phyloP scores from a whole-genome alignment of 2,329 filamentous ascomycete genomes.

The Aureobasidium sp. region DNA sequence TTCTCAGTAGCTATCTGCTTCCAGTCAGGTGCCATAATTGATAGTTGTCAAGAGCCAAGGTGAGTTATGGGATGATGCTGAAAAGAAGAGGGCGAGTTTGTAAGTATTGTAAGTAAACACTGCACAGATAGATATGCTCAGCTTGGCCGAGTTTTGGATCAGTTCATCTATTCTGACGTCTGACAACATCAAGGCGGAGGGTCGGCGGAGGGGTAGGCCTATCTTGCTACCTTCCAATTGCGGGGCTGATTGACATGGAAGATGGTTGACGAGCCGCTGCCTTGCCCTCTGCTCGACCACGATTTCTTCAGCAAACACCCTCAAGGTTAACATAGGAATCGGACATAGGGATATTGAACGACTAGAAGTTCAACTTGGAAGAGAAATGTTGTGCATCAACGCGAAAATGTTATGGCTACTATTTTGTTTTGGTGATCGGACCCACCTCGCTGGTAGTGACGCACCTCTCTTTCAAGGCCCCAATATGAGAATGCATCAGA shows the following conservation, averaged over 20 bases:
- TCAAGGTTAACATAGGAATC: background rate
- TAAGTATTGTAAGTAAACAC: background rate
- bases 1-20: conserved; percentile 45
- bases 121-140: background rate
- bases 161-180: background rate
- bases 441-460: background rate
- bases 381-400: background rate
- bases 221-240: conserved; percentile 9
- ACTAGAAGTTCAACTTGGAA: too few species aligned
- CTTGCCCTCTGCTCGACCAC: background rate
- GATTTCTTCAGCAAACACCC: background rate
- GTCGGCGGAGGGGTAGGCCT: background rate
- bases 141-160: background rate
- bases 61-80: background rate
- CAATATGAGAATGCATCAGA: background rate
- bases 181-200: background rate
- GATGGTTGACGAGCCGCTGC: background rate
- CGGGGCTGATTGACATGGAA: background rate
- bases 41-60: background rate
- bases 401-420: background rate
- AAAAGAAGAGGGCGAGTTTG: background rate
- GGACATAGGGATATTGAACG: background rate
- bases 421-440: background rate
- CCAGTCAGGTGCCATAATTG: conserved; percentile 35
- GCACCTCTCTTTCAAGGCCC: background rate